Percentiles rank a stretch among this genome's conserved stretches.
Conservation (phyloP, 1,284 basidiomycete genomes). For the Trichosporon ovoides region DNA sequence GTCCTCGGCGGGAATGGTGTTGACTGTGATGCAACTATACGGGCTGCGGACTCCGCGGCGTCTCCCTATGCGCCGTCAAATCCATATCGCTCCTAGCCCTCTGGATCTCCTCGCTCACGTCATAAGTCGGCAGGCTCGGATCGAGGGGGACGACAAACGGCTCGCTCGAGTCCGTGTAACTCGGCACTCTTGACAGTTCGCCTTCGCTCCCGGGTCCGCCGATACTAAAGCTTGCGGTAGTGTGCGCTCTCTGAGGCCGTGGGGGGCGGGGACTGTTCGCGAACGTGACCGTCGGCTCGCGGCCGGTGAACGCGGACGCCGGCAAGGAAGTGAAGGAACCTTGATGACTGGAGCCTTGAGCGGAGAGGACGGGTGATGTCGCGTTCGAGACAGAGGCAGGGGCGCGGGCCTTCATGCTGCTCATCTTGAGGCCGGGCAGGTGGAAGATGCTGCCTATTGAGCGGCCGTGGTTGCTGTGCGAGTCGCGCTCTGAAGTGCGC, state of each 20-base stretch:
- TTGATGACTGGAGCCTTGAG: background rate
- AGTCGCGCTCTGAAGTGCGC: background rate
- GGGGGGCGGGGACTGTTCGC: slow-evolving; percentile 12
- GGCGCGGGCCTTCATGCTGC: background rate
- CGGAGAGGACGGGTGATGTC: slow-evolving; percentile 7
- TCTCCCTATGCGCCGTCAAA: background rate
- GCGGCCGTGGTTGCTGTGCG: background rate
- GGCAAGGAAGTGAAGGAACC: slow-evolving; percentile 22
- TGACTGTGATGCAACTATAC: too few relatives aligned
- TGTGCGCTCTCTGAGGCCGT: background rate
- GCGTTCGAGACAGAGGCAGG: background rate
- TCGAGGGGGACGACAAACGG: slow-evolving; percentile 65
- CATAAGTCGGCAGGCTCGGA: slow-evolving; percentile 74
- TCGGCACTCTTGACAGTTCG: slow-evolving; percentile 59
- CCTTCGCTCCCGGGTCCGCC: background rate
- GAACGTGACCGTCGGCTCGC: slow-evolving; percentile 10
- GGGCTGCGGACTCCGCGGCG: too few relatives aligned
- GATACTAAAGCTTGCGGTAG: background rate
- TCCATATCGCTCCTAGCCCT: slow-evolving; percentile 11
- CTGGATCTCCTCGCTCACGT: slow-evolving; percentile 53
- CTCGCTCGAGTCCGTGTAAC: slow-evolving; percentile 59
- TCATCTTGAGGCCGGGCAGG: slow-evolving; percentile 23
- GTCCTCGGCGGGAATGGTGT: too few relatives aligned
- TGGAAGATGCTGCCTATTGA: slow-evolving; percentile 22
- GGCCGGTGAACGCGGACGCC: slow-evolving; percentile 3